These are phyloP conservation scores for Phialophora tarda DNA, from an alignment of 2,329 filamentous ascomycete genomes.

Conservation along the genomic window DNA sequence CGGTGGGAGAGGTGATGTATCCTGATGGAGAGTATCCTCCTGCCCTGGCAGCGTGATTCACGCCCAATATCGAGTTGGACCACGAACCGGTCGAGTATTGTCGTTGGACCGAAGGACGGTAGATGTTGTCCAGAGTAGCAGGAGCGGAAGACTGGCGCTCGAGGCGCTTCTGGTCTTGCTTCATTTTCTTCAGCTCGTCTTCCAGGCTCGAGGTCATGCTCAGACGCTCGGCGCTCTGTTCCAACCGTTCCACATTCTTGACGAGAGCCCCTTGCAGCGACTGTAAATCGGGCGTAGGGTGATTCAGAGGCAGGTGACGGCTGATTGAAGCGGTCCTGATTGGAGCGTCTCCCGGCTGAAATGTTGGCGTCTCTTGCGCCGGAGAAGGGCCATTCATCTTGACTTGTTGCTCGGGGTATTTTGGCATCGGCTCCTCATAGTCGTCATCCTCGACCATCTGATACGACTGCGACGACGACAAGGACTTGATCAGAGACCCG, in stretches of 20 bases:
- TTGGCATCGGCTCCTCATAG: slow-evolving; percentile 44
- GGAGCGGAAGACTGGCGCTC: slow-evolving; percentile 48
- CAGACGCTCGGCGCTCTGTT: slow-evolving; percentile 55
- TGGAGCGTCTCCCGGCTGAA: slow-evolving; percentile 32
- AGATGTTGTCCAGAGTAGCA: slow-evolving; percentile 28
- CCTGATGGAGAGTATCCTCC: slow-evolving; percentile 50
- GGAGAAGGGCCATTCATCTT: slow-evolving; percentile 23
- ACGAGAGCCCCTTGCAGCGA: slow-evolving; percentile 57
- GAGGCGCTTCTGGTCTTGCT: slow-evolving; percentile 48
- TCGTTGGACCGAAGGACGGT: slow-evolving; percentile 36
- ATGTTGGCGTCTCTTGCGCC: slow-evolving; percentile 24
- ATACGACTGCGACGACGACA: slow-evolving; percentile 48
- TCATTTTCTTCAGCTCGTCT: slow-evolving; percentile 53
- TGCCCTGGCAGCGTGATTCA: slow-evolving; percentile 46
- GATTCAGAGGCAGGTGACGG: slow-evolving; percentile 51
- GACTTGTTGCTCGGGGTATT: slow-evolving; percentile 20
- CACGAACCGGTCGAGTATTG: slow-evolving; percentile 48
- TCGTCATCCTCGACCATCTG: slow-evolving; percentile 56
- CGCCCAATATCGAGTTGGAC: slow-evolving; percentile 50
- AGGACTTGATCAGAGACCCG: slow-evolving; percentile 47
- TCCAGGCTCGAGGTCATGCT: slow-evolving; percentile 55
- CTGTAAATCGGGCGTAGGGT: slow-evolving; percentile 57
- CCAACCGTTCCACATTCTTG: slow-evolving; percentile 57
- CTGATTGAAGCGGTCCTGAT: slow-evolving; percentile 48
- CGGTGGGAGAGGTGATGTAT: slow-evolving; percentile 49